Base-by-base conservation (phyloP, 1,139 yeast species). In the Lodderomyces orthopsilosis region DNA sequence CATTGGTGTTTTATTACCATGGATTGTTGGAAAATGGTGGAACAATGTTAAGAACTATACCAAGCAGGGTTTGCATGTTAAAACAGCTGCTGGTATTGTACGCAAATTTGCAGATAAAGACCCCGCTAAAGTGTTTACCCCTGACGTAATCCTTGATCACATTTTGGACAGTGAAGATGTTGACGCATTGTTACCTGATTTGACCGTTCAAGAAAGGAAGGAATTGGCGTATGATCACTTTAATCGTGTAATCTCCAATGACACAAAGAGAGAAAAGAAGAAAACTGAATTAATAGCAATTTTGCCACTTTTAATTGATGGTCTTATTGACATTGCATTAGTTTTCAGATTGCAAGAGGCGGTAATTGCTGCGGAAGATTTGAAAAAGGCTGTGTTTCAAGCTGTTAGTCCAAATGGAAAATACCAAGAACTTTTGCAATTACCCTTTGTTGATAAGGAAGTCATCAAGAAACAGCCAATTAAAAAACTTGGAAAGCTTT, bases 21-120 rank as follows among this genome's bases (percentile, higher is more conserved):
- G 70, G 44, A 65, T 87, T 41, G 98, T 94, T 24, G 87, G 84
- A 24, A 71, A 74, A 36, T 91, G 98, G 97, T 94, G 99, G 99
- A 72, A 74, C 43, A 81, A 81, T 46, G 89, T 89, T 41, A 87
- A 86, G 61, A 71, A 84, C 7, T 83, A 82, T 59, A 94, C 97
- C 34, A 86, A 84, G 53, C 82, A 80, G 56, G 96, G 96, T 1
- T 74, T 94, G 50, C 89, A 87, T 53, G 83, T 86, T 40, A 79
- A 80, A 24, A 86, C 98, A 18, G 96, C 98, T 7, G 81, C 87
- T 6, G 59, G 70, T 41, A 87, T 86, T 56, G 78, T 82, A 36
- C 79, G 82, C 49, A 72, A 74, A 49, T 63, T 85, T 58, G 71
- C 85, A 46, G 86, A 84, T 60, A 82, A 83, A 61, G 87, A 85